Evolutionary conservation across 805 yeast genomes (phyloP).

Genomic region (Lipomyces kockii): DNA sequence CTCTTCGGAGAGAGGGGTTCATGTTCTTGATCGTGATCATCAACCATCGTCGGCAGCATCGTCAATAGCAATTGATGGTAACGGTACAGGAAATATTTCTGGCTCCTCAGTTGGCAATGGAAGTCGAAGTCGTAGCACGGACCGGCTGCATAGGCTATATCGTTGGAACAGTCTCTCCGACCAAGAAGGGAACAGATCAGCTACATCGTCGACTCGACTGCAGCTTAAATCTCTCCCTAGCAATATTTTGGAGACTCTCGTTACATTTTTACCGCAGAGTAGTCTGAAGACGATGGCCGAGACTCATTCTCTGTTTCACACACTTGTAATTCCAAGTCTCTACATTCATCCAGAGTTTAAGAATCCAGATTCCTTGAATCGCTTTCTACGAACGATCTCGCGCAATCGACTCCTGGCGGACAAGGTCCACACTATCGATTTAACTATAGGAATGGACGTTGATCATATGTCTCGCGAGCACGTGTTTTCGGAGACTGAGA

Average conservation of each 20-base stretch:
- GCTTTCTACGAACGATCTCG: constrained; percentile 1
- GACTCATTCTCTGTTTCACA: constrained; percentile 1
- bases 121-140: not conserved
- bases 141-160: not conserved
- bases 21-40: not conserved
- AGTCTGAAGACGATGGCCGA: constrained; percentile 2
- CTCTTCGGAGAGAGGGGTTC: not conserved
- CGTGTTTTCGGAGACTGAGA: constrained; percentile 1
- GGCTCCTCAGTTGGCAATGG: not conserved
- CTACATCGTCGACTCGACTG: not conserved
- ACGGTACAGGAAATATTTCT: not conserved
- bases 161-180: not conserved
- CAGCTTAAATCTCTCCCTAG: not conserved
- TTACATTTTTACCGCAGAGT: not conserved
- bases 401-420: constrained; percentile 4
- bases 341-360: not conserved
- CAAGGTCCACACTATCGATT: not conserved
- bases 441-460: not conserved
- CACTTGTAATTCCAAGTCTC: constrained; percentile 2
- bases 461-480: not conserved
- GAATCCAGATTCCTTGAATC: constrained; percentile 3
- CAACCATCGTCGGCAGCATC: not conserved
- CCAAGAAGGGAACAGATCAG: not conserved
- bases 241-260: constrained; percentile 2
- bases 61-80: not conserved